Percentiles rank a stretch among this genome's conserved stretches.
Evolutionary conservation across 2,329 filamentous ascomycete species (phyloP).

Genomic region (Fusarium vanettenii): DNA sequence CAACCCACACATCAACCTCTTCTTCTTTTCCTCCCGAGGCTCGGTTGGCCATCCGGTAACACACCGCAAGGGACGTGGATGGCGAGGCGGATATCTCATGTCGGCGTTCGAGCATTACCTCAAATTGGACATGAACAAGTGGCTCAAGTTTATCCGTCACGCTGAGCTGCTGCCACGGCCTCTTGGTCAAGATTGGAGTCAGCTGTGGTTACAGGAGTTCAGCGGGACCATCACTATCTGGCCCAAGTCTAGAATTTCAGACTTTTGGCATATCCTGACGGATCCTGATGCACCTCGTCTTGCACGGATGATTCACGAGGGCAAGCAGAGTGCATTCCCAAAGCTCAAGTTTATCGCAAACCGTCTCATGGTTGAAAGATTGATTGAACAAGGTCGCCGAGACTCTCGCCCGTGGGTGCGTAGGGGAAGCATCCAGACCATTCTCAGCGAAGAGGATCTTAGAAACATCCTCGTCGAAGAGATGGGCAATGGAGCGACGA

Average conservation of each 20-base stretch:
- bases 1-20: conserved; percentile 97
- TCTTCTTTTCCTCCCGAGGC: conserved; percentile 96
- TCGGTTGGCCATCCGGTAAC: conserved; percentile 93
- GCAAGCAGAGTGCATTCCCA: conserved; percentile 89
- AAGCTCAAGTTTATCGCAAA: conserved; percentile 94
- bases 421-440: conserved; percentile 67
- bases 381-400: conserved; percentile 68
- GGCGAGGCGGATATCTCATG: conserved; percentile 95
- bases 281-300: conserved; percentile 83
- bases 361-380: conserved; percentile 82
- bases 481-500: conserved; percentile 46
- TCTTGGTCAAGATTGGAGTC: conserved; percentile 94
- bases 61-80: conserved; percentile 91
- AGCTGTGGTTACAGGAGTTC: conserved; percentile 96
- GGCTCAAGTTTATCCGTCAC: conserved; percentile 93
- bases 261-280: conserved; percentile 87
- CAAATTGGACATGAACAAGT: conserved; percentile 97
- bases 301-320: conserved; percentile 89
- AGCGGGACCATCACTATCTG: conserved; percentile 96
- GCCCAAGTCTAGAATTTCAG: conserved; percentile 82
- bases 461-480: conserved; percentile 58
- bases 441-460: conserved; percentile 71
- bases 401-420: conserved; percentile 63
- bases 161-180: conserved; percentile 91
- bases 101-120: conserved; percentile 94